Evolutionary conservation across 441 rosid genomes (phyloP), one percentile per base, ranked within the genome.

Genomic region (Biscutella laevigata): DNA sequence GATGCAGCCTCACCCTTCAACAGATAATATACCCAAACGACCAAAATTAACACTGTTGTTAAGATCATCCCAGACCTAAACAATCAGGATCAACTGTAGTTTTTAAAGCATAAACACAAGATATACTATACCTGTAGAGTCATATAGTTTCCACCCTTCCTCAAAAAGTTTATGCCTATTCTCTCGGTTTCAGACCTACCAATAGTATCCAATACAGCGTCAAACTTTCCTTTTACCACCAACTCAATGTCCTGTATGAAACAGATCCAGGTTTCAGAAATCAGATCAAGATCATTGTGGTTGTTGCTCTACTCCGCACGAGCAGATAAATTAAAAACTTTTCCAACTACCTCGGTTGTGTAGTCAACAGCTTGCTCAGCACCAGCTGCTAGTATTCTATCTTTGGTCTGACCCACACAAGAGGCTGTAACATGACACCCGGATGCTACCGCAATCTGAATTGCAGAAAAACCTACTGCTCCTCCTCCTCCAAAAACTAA

Each of bases 151-250:
- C 98, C 96, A 28, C 94, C 95, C 63, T 82, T 77, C 60, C 74
- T 82, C 74, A 90, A 75, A 67, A 90, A 71, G 62, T 73, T 83
- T 49, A 77, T 69, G 62, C 96, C 86, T 32, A 74, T 51, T 71
- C 94, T 81, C 72, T 91, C 96, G 0, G 96, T 88, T 64, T 88
- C 95, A 46, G 82, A 73, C 36, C 71, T 82, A 39, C 98, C 98
- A 69, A 91, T 88, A 47, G 98, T 91, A 69, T 91, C 98, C 71
- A 91, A 67, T 57, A 88, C 98, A 32, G 86, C 89, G 66, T 88
- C 95, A 64, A 88, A 91, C 68, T 74, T 83, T 52, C 90, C 95
- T 65, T 75, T 87, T 26, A 91, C 80, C 53, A 73, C 94, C 70
- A 77, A 39, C 66, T 87, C 96, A 42, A 87, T 61, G 48, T 91